Percentiles rank a stretch among this genome's conserved stretches.
Evolutionary conservation across 2,329 filamentous ascomycete species (phyloP).

Genomic region (Curvularia sp.): DNA sequence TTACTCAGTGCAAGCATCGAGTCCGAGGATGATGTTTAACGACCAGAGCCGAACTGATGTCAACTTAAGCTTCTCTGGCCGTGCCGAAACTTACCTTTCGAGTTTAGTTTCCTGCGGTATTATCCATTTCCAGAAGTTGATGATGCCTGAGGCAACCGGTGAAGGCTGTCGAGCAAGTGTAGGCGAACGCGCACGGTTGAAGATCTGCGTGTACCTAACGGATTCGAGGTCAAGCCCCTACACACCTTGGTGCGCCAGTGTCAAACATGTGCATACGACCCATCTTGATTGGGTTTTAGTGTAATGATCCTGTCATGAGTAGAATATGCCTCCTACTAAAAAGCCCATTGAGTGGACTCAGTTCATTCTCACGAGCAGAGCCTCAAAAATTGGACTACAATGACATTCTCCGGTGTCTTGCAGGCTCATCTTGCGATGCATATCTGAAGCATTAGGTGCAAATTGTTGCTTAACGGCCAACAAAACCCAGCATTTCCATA

Average conservation of each 20-base stretch:
- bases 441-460: neutral
- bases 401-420: neutral
- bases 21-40: neutral
- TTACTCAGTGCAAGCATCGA: neutral
- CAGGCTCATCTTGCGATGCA: neutral
- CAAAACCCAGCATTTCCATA: too few relatives aligned
- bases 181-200: neutral
- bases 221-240: neutral
- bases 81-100: neutral
- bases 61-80: neutral
- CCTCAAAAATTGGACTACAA: neutral
- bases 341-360: neutral
- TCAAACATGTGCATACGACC: too few relatives aligned
- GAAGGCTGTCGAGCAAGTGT: neutral
- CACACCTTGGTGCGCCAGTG: neutral
- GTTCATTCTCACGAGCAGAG: neutral
- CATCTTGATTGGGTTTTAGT: neutral
- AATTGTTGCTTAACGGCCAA: neutral
- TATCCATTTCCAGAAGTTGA: neutral
- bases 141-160: neutral
- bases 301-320: too few relatives aligned
- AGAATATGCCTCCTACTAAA: neutral
- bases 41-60: neutral
- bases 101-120: slow-evolving; percentile 2
- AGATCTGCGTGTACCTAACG: neutral